Evolutionary conservation across 1,284 basidiomycete species (phyloP).

Genomic region (Cystobasidiaceae sp.): DNA sequence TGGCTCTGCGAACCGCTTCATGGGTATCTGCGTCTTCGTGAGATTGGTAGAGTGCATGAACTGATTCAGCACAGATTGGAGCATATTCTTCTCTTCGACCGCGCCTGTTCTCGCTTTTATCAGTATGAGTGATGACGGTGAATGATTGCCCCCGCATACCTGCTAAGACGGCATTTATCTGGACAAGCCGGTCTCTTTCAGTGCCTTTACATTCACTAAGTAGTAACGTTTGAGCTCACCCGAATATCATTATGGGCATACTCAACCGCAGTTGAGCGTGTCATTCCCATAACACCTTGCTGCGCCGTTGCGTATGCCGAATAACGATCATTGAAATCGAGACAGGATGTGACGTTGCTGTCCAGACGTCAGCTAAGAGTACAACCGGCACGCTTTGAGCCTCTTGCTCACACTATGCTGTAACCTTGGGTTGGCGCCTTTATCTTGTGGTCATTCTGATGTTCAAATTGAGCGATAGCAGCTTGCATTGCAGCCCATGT

Average conservation of each 20-base stretch:
- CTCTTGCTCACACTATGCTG: constrained; percentile 19
- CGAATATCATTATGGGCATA: constrained; percentile 19
- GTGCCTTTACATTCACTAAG: neutral
- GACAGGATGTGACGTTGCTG: constrained; percentile 11
- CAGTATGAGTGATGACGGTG: neutral
- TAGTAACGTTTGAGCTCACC: too few species aligned
- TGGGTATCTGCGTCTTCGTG: constrained; percentile 18
- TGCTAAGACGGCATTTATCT: constrained; percentile 15
- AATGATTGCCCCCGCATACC: too few species aligned
- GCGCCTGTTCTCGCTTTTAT: neutral
- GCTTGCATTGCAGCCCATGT: constrained; percentile 26
- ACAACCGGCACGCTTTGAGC: neutral
- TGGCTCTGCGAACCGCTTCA: constrained; percentile 11
- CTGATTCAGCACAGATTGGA: constrained; percentile 12
- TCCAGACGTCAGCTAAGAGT: neutral
- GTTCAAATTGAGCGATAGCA: constrained; percentile 19
- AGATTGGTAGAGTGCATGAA: constrained; percentile 16
- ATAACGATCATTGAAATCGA: constrained; percentile 16
- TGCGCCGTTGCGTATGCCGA: constrained; percentile 18
- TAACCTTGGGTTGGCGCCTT: constrained; percentile 6
- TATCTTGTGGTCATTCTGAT: constrained; percentile 17
- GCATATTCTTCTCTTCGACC: constrained; percentile 1
- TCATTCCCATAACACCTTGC: constrained; percentile 18
- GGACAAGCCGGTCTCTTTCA: neutral
- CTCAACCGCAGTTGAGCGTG: constrained; percentile 12